Percentiles rank a stretch among this genome's conserved stretches.
Conservation (phyloP, 129 eudicot genomes). For the Artemisia tridentata region DNA sequence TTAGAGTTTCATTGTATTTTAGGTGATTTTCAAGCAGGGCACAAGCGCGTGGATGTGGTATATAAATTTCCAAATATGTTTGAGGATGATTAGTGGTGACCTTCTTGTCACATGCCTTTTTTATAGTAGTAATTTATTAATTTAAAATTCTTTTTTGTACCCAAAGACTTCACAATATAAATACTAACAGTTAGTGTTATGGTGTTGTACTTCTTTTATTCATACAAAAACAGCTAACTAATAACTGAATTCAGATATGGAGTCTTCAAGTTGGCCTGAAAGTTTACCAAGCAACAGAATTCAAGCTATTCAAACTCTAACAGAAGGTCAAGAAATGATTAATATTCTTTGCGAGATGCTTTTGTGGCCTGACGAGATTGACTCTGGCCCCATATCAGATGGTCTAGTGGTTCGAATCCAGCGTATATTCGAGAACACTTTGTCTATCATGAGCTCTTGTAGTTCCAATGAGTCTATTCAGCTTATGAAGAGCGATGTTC, state of each 20-base stretch:
- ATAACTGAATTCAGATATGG: conserved; percentile 17
- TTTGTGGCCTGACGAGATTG: not conserved
- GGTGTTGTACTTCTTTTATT: not conserved
- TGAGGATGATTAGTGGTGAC: not conserved
- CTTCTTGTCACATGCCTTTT: not conserved
- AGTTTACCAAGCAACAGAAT: conserved; percentile 17
- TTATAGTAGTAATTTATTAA: not conserved
- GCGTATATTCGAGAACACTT: conserved; percentile 21
- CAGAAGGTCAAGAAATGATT: conserved; percentile 36
- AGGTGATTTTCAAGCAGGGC: too few species aligned
- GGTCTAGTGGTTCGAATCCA: conserved; percentile 25
- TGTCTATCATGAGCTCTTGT: conserved; percentile 18
- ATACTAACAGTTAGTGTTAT: not conserved
- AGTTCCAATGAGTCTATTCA: conserved; percentile 29
- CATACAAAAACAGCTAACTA: not conserved
- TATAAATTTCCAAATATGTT: not conserved
- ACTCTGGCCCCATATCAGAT: not conserved
- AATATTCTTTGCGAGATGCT: conserved; percentile 31
- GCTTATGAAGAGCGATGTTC: conserved; percentile 5
- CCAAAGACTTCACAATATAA: not conserved
- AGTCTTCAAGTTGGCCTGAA: conserved; percentile 19
- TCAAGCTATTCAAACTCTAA: conserved; percentile 26
- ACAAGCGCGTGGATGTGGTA: not conserved
- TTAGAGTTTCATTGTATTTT: too few species aligned
- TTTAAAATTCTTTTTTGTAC: not conserved